These are phyloP conservation scores for Alternaria sp. DNA, from an alignment of 2,329 filamentous ascomycete species.

Conservation along the genomic window DNA sequence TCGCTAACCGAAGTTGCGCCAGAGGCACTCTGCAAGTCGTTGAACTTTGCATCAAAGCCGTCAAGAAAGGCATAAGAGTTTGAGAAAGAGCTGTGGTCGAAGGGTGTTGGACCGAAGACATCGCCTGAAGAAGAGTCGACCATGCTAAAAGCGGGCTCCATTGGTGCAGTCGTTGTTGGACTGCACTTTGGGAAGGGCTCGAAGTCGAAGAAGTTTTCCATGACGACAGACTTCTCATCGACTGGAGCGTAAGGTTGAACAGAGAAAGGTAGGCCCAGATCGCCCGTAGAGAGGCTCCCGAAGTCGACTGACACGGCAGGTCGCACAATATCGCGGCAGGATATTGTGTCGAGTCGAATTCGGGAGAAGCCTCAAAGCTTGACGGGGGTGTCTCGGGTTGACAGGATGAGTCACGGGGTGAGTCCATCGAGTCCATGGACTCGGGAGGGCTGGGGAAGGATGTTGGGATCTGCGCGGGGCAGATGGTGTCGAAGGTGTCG, in stretches of 20 bases:
- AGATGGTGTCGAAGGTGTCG: constrained; percentile 42
- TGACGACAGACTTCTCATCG: constrained; percentile 49
- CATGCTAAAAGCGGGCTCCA: constrained; percentile 42
- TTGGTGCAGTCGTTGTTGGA: constrained; percentile 22
- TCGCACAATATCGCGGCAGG: constrained; percentile 99
- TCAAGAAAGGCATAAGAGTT: constrained; percentile 50
- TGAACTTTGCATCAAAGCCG: constrained; percentile 52
- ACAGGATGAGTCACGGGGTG: constrained; percentile 50
- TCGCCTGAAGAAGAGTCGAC: constrained; percentile 43
- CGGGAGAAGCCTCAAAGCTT: constrained; percentile 57
- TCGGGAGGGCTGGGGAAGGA: constrained; percentile 50
- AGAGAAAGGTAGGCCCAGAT: constrained; percentile 49
- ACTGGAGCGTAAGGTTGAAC: constrained; percentile 50
- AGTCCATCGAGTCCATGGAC: constrained; percentile 52
- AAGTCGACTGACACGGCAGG: constrained; percentile 98
- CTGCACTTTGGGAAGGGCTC: constrained; percentile 50
- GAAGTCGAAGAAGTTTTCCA: constrained; percentile 52
- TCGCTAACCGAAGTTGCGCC: constrained; percentile 60
- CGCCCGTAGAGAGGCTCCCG: constrained; percentile 42
- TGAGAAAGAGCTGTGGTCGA: constrained; percentile 38
- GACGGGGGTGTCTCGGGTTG: constrained; percentile 52
- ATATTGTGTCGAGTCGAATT: constrained; percentile 99
- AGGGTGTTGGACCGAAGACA: constrained; percentile 48
- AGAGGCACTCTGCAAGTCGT: constrained; percentile 57
- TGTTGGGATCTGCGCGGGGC: constrained; percentile 46